These are phyloP conservation scores for Benincasa hispida DNA, from an alignment of 306 rosid species.

Conservation along the genomic window DNA sequence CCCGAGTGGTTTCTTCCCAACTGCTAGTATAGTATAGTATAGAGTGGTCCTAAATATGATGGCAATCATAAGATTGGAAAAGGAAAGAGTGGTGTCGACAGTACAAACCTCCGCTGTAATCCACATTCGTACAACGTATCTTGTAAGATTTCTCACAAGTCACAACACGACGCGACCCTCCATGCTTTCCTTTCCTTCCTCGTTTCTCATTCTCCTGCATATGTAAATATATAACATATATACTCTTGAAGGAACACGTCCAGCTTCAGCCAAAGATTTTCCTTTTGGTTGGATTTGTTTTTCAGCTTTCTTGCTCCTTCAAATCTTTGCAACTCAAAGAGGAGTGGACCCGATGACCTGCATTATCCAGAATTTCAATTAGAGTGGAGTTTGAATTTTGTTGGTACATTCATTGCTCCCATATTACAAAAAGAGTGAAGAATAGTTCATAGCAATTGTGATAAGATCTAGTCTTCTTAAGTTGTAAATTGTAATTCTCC, in stretches of 20 bases:
- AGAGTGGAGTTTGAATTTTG: neutral
- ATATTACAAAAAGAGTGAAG: neutral
- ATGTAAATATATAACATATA: neutral
- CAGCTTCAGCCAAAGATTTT: neutral
- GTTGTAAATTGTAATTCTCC: neutral
- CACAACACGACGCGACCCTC: neutral
- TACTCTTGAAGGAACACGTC: neutral
- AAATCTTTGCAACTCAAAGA: neutral
- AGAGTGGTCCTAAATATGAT: constrained; percentile 4
- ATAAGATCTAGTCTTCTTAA: too few relatives aligned
- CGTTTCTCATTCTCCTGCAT: neutral
- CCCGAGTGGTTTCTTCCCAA: neutral
- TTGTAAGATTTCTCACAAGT: neutral
- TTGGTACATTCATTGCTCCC: neutral
- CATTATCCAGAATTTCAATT: neutral
- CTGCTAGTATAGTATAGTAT: neutral
- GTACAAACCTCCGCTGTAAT: neutral
- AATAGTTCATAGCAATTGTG: neutral
- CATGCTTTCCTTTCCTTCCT: neutral
- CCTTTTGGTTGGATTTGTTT: neutral
- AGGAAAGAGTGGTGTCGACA: neutral
- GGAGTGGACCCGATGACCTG: neutral
- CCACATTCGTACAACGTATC: neutral
- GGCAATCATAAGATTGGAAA: constrained; percentile 3
- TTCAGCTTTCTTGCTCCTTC: neutral